These are phyloP conservation scores for Cephaloascus fragrans DNA, from an alignment of 805 yeast genomes.

Conservation along the genomic window DNA sequence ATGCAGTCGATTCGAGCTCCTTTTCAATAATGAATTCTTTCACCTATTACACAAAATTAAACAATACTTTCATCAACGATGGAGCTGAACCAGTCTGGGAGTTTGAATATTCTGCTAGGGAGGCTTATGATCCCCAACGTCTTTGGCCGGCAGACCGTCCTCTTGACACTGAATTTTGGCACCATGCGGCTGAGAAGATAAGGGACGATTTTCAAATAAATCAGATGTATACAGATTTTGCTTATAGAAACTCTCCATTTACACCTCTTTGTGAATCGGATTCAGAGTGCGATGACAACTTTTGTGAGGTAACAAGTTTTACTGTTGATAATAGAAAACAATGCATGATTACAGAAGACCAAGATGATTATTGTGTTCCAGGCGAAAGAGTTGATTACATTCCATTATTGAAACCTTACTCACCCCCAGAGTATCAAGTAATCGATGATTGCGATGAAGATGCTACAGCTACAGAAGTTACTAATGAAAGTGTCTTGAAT, in stretches of 20 bases:
- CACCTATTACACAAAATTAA: constrained; percentile 3
- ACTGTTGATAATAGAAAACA: background rate
- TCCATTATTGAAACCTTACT: no score
- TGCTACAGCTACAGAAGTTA: no score
- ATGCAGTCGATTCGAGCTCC: constrained; percentile 2
- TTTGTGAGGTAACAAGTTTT: background rate
- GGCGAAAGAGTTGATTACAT: no score
- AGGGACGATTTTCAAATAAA: background rate
- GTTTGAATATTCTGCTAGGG: constrained; percentile 3
- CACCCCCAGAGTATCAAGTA: no score
- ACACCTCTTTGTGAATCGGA: background rate
- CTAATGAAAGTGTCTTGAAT: no score
- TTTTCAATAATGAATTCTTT: constrained; percentile 1
- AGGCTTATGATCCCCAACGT: constrained; percentile 2
- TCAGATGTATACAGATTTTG: background rate
- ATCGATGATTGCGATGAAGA: no score
- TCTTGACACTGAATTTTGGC: background rate
- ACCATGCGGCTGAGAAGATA: background rate
- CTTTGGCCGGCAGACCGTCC: constrained; percentile 2
- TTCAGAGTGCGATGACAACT: background rate
- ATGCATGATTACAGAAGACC: no score
- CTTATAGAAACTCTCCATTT: background rate
- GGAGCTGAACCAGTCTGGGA: constrained; percentile 5
- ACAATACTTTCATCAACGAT: constrained; percentile 1
- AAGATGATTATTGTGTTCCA: no score